A percentile compares a stretch with the other conserved stretches of the same genome.
phyloP scores from a whole-genome alignment of 768 basidiomycete species.

The Collybiopsis luxurians region DNA sequence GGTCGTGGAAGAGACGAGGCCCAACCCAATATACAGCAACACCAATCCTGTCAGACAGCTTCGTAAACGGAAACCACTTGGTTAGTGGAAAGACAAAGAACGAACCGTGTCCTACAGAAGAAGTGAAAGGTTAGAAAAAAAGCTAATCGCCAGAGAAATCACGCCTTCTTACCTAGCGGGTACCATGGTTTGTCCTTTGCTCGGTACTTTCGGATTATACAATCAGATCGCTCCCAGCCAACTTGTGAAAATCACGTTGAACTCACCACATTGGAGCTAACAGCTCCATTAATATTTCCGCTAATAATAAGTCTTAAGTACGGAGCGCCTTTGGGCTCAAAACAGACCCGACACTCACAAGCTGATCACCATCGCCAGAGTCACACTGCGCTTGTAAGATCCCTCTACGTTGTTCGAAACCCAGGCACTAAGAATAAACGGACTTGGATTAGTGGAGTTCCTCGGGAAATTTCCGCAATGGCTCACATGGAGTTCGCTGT shows the following conservation, averaged over 20 bases:
- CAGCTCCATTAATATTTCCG: constrained; percentile 75
- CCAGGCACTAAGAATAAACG: constrained; percentile 38
- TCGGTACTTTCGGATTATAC: constrained; percentile 57
- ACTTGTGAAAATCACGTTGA: neutral
- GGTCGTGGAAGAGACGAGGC: constrained; percentile 43
- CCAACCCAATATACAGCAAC: constrained; percentile 68
- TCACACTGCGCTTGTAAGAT: constrained; percentile 71
- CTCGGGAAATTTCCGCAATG: neutral
- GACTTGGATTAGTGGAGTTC: neutral
- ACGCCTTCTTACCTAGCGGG: constrained; percentile 34
- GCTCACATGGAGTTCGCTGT: constrained; percentile 61
- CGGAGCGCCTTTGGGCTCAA: neutral
- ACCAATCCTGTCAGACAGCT: constrained; percentile 50
- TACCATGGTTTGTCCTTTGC: constrained; percentile 68
- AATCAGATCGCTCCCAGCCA: neutral
- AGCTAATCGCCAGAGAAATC: neutral
- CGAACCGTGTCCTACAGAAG: constrained; percentile 25
- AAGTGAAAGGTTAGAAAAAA: neutral
- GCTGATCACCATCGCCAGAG: constrained; percentile 67
- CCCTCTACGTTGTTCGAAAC: constrained; percentile 74
- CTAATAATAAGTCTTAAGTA: constrained; percentile 25
- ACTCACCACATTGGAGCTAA: constrained; percentile 72
- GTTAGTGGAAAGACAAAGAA: neutral
- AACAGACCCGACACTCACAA: constrained; percentile 37
- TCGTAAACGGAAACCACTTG: neutral